Base-by-base conservation (phyloP, 2,329 filamentous ascomycete species). In the Neopestalotiopsis clavispora region DNA sequence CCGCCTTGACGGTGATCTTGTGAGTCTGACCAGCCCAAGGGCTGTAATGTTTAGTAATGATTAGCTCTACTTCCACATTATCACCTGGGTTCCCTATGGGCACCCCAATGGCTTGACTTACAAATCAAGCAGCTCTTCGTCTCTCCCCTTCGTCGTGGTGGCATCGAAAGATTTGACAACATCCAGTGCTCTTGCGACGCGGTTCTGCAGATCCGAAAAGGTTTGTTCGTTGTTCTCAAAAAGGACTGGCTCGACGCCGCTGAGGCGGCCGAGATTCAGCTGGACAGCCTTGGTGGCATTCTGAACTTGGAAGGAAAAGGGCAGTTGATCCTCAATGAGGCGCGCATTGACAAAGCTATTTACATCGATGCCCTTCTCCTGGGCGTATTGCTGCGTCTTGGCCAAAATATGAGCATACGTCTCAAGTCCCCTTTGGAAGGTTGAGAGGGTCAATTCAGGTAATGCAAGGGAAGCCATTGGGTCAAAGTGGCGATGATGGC, bases 11-110 rank as follows among this genome's bases (percentile, higher is more conserved):
- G 5, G 32, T 60, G 34, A 59, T 52, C 38, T 67, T 67, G 20
- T 60, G 65, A 12, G 32, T 67, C 52, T 60, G 72, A 90, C 80
- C 73, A 91, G 91, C 76, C 5, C 81, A 66, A 20, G 72, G 70
- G 28, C 65, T 67, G 13, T 52, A 10, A 38, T 38, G 34, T 20
- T 52, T 4, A 23, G 9, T n/a, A 4, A n/a, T n/a, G n/a, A 20
- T 52, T 23, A 52, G 45, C 45, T 38, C 34, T 20, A 28, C 23
- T 28, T 28, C 23, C 23, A 28, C 23, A 28, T 4, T 28, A 28
- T 28, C 23, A 28, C 23, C 23, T 28, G 23, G 23, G 23, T 28
- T 28, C 23, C 23, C 23, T 3, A 28, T 28, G 23, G 23, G 23
- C 23, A 28, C 23, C 23, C 3, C 23, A 28, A 28, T 28, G 23